Base-by-base conservation (phyloP, 495 filamentous ascomycete species). In the Aspergillus haitiensis region DNA sequence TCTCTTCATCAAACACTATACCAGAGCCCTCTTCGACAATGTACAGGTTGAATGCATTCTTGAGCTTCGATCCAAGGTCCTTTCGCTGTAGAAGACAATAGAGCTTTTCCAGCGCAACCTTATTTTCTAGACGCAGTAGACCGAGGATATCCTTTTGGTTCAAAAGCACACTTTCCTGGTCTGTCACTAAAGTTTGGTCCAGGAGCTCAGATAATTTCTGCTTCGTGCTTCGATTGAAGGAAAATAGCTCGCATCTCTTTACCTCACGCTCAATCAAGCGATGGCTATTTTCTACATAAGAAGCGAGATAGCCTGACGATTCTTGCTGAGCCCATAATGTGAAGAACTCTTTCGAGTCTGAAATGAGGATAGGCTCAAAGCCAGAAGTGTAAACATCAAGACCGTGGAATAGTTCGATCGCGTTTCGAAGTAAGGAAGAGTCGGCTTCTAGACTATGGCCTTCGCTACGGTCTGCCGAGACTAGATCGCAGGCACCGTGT, bases 171-270 rank as follows among this genome's bases (percentile, higher is more conserved):
- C 69, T 70, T 37, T 88, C 77, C 60, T 88, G 84, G 40, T 83
- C 70, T 15, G 80, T 68, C 12, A 96, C 79, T 13, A 96, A 74
- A 32, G 82, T 76, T 21, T 82, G 71, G 60, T 96, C 89, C 15
- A 96, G 81, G 16, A 87, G 72, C 15, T 84, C 78, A 12, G 91
- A 83, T 3, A 97, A 72, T 56, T 86, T 83, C 58, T 89, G 81
- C 69, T 89, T 90, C 0, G 95, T 97, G 33, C 87, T 88, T 42
- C 83, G 81, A 67, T 92, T 92, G 51, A 98, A 83, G 60, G 87
- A 86, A 69, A 88, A 97, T 11, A 80, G 69, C 37, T 90, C 88
- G 66, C 91, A 96, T 31, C 91, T 83, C 16, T 77, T 71, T 50
- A 85, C 79, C 72, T 98, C 94, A 36, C 75, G 72, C 52, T 82